Base-by-base conservation (phyloP, 495 filamentous ascomycete genomes). In the Patellaria atrata region DNA sequence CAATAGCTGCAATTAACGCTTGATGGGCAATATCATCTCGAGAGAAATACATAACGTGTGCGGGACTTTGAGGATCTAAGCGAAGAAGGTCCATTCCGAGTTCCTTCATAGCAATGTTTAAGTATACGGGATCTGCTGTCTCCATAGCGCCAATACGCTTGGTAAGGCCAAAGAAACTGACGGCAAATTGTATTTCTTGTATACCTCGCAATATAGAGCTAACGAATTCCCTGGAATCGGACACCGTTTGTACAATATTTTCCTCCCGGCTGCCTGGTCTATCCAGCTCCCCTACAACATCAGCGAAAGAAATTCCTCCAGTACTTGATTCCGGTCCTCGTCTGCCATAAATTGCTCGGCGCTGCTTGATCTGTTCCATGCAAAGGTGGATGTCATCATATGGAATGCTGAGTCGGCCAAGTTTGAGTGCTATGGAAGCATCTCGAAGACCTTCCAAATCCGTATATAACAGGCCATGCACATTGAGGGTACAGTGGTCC, bases 41-140 rank as follows among this genome's bases (percentile, higher is more conserved):
- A 10, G 85, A 84, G 55, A 99, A 99, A 59, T 99, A 99, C 89
- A 99, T 99, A 34, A 86, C 78, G 68, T 99, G 89, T 2, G 85
- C 87, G 0, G 89, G 85, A 23, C 82, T 92, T 46, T 80, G 87
- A 18, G 81, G 80, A 52, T 99, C 91, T 38, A 99, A 73, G 11
- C 89, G 75, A 53, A 96, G 79, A 21, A 96, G 61, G 47, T 99
- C 89, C 47, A 96, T 70, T 34, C 86, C 85, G 20, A 99, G 68
- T 55, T 99, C 89, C 51, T 96, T 94, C 65, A 93, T 92, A 1
- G 87, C 81, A 10, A 85, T 68, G 43, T 87, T 92, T 36, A 96
- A 57, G 31, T 78, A 77, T 2, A 94, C 58, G 14, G 64, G 60
- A 12, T 72, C 77, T n/a, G 67, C 62, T 16, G 75, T 59, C 42